A percentile compares a stretch with the other conserved stretches of the same genome.
Conservation (phyloP, 257 asterid genomes). For the Penstemon barbatus region DNA sequence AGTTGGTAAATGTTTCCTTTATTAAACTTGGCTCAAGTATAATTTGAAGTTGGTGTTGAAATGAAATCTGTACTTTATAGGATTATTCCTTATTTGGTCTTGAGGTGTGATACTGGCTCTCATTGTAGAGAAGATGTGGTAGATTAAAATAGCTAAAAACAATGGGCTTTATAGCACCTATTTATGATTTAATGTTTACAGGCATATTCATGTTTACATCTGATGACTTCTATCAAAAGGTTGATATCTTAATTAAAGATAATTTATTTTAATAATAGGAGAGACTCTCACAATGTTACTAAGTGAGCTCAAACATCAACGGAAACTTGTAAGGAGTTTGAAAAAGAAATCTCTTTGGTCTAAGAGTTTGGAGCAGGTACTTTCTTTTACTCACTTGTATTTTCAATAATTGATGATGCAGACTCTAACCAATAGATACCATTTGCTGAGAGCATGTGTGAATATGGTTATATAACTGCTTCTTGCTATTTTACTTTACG, state of each 20-base stretch:
- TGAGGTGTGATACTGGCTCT: neutral
- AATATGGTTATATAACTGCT: neutral
- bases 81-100: neutral
- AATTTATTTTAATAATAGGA: slow-evolving; percentile 43
- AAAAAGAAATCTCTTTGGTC: slow-evolving; percentile 98
- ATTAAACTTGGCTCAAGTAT: neutral
- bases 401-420: neutral
- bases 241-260: slow-evolving; percentile 14
- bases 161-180: neutral
- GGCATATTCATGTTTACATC: slow-evolving; percentile 8
- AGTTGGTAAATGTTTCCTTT: neutral
- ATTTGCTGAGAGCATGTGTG: slow-evolving; percentile 2
- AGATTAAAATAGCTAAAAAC: neutral
- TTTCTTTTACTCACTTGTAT: slow-evolving; percentile 21
- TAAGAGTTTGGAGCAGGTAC: slow-evolving; percentile 93
- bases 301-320: slow-evolving; percentile 91
- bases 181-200: neutral
- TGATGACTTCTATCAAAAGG: slow-evolving; percentile 6
- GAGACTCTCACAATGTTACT: slow-evolving; percentile 77
- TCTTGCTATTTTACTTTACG: neutral
- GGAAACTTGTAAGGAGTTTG: slow-evolving; percentile 79
- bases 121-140: neutral
- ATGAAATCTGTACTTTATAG: neutral
- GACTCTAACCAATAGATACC: neutral
- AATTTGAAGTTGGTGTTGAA: neutral